These are phyloP conservation scores for Blastocystis sp. DNA, from an alignment of 352 stramenopile species.

Conservation along the genomic window DNA sequence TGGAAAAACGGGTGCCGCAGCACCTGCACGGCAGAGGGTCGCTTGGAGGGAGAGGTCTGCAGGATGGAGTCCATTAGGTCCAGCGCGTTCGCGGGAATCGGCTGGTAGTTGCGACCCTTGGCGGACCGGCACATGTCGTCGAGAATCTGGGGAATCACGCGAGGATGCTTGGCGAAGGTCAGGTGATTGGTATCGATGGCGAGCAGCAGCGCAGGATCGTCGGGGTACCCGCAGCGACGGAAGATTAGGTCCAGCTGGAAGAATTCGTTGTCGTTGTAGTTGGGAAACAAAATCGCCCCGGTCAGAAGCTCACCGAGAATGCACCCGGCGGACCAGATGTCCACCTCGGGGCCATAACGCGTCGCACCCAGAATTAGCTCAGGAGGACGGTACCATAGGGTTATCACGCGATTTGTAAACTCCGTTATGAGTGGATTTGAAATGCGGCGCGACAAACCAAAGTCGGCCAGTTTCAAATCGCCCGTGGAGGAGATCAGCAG, in stretches of 20 bases:
- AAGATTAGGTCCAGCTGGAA: conserved; percentile 95
- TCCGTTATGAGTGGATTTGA: conserved; percentile 78
- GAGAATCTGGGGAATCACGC: neutral
- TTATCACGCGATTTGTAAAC: conserved; percentile 88
- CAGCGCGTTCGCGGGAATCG: conserved; percentile 3
- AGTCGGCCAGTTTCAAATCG: conserved; percentile 54
- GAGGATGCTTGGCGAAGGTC: neutral
- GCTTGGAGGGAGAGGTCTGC: conserved; percentile 12
- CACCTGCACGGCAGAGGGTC: neutral
- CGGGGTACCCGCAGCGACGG: conserved; percentile 14
- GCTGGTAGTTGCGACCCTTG: neutral
- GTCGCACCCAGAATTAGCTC: conserved; percentile 86
- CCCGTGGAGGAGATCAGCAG: conserved; percentile 63
- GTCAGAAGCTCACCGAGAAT: conserved; percentile 92
- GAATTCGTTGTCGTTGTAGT: conserved; percentile 83
- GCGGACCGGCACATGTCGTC: neutral
- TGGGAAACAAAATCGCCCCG: conserved; percentile 85
- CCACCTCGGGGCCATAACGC: conserved; percentile 87
- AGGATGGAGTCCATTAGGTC: conserved; percentile 28
- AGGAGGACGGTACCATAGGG: conserved; percentile 87
- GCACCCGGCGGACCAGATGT: conserved; percentile 93
- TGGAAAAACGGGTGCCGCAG: conserved; percentile 35
- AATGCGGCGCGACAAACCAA: conserved; percentile 25
- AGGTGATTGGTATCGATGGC: neutral
- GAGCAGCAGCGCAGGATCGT: neutral